Base-by-base conservation (phyloP, 2,329 filamentous ascomycete species). In the Cladophialophora bantiana region DNA sequence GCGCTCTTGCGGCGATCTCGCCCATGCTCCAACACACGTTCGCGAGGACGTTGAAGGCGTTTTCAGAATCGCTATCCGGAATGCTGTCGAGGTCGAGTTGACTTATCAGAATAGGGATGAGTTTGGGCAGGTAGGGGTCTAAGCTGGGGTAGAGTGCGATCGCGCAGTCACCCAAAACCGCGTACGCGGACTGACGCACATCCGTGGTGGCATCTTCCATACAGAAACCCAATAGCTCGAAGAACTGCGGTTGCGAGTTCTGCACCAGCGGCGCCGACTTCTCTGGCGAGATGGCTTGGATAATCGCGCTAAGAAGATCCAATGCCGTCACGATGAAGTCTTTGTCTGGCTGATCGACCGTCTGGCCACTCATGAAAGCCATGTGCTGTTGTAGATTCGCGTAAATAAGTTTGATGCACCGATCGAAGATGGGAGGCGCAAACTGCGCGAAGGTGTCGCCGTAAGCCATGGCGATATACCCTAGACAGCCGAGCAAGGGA, bases 21-120 rank as follows among this genome's bases (percentile, higher is more conserved):
- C 95, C 95, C 31, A 89, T 89, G 6, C 94, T 96, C 95, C 95
- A 99, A 81, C 94, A 98, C 26, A 95, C 94, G 76, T 99, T 99
- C 85, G 98, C 99, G 67, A 98, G 89, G 35, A 98, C 94, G 67
- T 93, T 93, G 77, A 97, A 97, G 13, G 89, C 90, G 18, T 88
- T 90, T 70, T 96, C 92, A 55, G 93, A 88, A 68, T 93, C 91
- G 73, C 96, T 92, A 68, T 94, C 90, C 18, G 88, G 80, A 59
- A 93, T 86, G 63, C 84, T 85, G 68, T 93, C 90, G 71, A 97
- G 83, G 71, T 98, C 94, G 34, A 99, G 87, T 77, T 98, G 94
- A 73, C 89, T 88, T 70, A 97, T 86, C n/a, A 97, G 82, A 57
- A 94, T 88, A 0, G 81, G 91, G 76, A 98, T 82, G 63, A 98